These are phyloP conservation scores for Kalmanozyma brasiliensis DNA, from an alignment of 1,284 basidiomycete species.

Conservation along the genomic window DNA sequence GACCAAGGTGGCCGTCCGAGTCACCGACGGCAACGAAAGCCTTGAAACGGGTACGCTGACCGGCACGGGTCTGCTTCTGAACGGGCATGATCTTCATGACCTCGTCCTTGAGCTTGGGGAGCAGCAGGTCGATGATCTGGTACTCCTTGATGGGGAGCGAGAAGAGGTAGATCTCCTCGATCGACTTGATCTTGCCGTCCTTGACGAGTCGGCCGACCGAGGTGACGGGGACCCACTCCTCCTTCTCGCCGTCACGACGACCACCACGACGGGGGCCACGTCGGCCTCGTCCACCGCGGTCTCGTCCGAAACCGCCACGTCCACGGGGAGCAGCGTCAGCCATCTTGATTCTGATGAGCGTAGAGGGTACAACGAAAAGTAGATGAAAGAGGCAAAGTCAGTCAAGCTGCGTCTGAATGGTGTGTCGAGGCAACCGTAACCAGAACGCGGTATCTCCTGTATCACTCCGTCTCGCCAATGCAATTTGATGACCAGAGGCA, in stretches of 20 bases:
- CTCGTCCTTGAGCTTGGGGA: conserved; percentile 75
- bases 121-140: conserved; percentile 67
- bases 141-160: conserved; percentile 79
- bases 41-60: conserved; percentile 99
- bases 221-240: conserved; percentile 90
- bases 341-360: conserved; percentile 57
- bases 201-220: conserved; percentile 99
- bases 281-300: conserved; percentile 79
- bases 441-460: no score
- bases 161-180: conserved; percentile 99
- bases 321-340: conserved; percentile 71
- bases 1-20: conserved; percentile 91
- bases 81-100: conserved; percentile 99
- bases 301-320: conserved; percentile 71
- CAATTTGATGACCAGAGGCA: no score
- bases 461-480: no score
- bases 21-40: conserved; percentile 99
- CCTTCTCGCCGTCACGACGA: conserved; percentile 98
- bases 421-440: no score
- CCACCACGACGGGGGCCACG: conserved; percentile 93
- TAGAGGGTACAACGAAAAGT: background rate
- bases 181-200: conserved; percentile 99
- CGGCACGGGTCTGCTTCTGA: conserved; percentile 99
- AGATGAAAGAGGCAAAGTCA: conserved; percentile 3
- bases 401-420: conserved; percentile 2